Base-by-base conservation (phyloP, 192 early-diverging fungal genomes). In the Rhizoclosmatium sp. region DNA sequence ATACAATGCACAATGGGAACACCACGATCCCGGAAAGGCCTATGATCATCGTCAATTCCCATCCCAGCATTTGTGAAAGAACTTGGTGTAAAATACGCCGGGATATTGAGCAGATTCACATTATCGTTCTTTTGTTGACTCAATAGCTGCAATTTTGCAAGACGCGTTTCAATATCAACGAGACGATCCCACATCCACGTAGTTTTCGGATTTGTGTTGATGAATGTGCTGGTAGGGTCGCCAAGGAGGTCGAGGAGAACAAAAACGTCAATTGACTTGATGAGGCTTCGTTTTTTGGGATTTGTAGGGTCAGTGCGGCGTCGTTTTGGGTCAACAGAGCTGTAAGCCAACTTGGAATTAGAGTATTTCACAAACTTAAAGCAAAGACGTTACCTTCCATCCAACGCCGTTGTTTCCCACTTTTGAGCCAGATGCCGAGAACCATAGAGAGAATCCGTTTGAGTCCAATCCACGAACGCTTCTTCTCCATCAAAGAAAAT, bases 401-500 rank as follows among this genome's bases (percentile, higher is more conserved):
- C 76, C 3, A 90, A 69, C 51, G 59, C 67, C 7, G 71, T 78
- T 19, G 86, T 70, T 54, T 92, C 91, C 96, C 97, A 98, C 68
- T 86, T 80, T 45, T 86, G 85, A 2, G 97, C 96, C 69, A 99
- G 75, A 80, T 99, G 95, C 45, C 88, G 88, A 47, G 95, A 89
- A 4, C 97, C 97, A 85, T 98, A 98, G 14, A 95, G 83, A 16
- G 97, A 98, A 85, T 98, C 96, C 0, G 82, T 89, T 4, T 31
- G 72, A 2, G 90, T 86, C 96, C 96, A 97, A 2, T 87, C 76
- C 21, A 66, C 74, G 80, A 95, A 95, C 3, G 97, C 95, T 79
- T 99, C 97, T 71, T 99, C 97, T 45, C 97, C 97, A 81, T 99
- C 97, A 82, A 99, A 98, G 73, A 99, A 99, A 39, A 99, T 88